phyloP scores from a whole-genome alignment of 164 flowering plant species.

The Chimonanthus praecox region DNA sequence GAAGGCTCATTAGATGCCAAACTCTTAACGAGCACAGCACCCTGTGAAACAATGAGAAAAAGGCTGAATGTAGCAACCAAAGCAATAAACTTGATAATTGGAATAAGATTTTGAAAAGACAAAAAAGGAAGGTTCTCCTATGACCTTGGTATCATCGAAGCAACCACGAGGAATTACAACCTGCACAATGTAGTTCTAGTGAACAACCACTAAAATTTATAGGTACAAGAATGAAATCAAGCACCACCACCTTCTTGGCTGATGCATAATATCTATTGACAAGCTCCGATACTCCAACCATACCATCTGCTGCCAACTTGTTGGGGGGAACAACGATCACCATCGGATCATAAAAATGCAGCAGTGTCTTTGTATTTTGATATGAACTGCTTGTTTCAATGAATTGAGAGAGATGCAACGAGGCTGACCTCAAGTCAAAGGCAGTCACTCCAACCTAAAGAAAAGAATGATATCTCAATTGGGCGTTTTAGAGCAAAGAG shows the following conservation, averaged over 20 bases:
- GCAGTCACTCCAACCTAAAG: constrained; percentile 95
- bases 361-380: constrained; percentile 86
- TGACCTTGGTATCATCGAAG: constrained; percentile 98
- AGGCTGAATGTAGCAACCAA: not conserved
- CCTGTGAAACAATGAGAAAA: constrained; percentile 36
- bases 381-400: constrained; percentile 95
- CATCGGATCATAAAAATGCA: constrained; percentile 86
- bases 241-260: constrained; percentile 58
- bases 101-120: constrained; percentile 4
- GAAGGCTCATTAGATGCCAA: constrained; percentile 89
- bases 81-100: not conserved
- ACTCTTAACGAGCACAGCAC: constrained; percentile 70
- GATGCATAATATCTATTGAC: constrained; percentile 61
- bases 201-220: not conserved
- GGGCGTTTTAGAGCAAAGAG: not conserved
- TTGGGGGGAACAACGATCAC: constrained; percentile 85
- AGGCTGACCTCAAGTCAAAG: constrained; percentile 86
- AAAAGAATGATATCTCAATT: constrained; percentile 4
- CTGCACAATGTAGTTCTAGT: constrained; percentile 29
- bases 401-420: constrained; percentile 93
- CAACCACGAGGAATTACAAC: constrained; percentile 80
- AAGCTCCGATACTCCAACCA: constrained; percentile 86
- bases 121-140: constrained; percentile 7
- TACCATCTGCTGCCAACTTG: constrained; percentile 85
- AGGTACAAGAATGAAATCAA: not conserved